Base-by-base conservation (phyloP, 768 basidiomycete species). In the Phlegmacium glaucopus region DNA sequence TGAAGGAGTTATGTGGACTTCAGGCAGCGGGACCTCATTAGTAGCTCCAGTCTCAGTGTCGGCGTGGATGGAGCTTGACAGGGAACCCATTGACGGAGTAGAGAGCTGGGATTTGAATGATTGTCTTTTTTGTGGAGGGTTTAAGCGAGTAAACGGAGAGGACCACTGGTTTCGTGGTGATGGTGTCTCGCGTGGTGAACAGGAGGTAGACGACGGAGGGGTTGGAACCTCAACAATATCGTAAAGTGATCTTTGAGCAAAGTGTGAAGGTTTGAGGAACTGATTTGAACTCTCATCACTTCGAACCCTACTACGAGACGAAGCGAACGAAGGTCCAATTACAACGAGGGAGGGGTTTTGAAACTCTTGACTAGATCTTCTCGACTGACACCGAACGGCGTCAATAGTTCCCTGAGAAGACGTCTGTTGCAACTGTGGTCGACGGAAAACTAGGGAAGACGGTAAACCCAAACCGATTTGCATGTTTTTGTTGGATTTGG, bases 381-480 rank as follows among this genome's bases (percentile, higher is more conserved):
- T 39, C 44, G 7, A 28, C 46, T 44, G 47, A 42, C 35, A 39
- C 38, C 26, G 41, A 28, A 29, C 28, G 16, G 18, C 36, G 26
- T 35, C 42, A 12, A 32, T 16, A 42, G 37, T 41, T n/a, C 30
- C 35, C 12, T 17, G 27, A 16, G 41, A 26, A n/a, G 50, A 49
- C 11, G 32, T 32, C 22, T 49, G 45, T 15, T 45, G 48, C 40
- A 37, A 47, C 22, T 42, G 45, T 7, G 50, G 48, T 12, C 45
- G 44, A 4, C 49, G 43, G 25, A 45, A 50, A 17, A 48, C 46
- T 15, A 58, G 37, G 25, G 47, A 37, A 17, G 57, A 55, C 22
- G 57, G 57, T 18, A 55, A 45, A 16, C 57, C 57, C 12, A 53
- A 47, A 35, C 54, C 54, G 40, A 36, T 45, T 18, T 51, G 54